Conservation (phyloP, 2,329 filamentous ascomycete genomes). For the Fusarium sp. region DNA sequence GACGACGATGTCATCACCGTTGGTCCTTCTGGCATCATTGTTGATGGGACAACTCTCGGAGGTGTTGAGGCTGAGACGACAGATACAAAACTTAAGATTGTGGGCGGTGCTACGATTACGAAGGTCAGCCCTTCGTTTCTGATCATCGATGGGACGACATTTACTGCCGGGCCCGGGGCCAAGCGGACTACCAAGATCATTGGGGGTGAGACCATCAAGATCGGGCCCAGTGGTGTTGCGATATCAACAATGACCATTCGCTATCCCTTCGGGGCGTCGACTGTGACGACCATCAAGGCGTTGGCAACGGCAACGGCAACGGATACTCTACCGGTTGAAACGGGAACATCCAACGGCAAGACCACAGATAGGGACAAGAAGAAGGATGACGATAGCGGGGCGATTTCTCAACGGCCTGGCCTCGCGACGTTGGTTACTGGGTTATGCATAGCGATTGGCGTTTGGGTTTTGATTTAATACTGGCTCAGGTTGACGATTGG, state of each 20-base stretch:
- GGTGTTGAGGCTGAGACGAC: slow-evolving; percentile 55
- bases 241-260: slow-evolving; percentile 62
- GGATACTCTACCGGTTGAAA: slow-evolving; percentile 46
- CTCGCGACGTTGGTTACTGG: slow-evolving; percentile 40
- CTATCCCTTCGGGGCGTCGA: slow-evolving; percentile 63
- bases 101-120: slow-evolving; percentile 69
- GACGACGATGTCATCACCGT: slow-evolving; percentile 68
- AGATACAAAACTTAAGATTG: slow-evolving; percentile 62
- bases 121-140: slow-evolving; percentile 64
- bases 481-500: slow-evolving; percentile 7
- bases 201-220: slow-evolving; percentile 66
- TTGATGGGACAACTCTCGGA: slow-evolving; percentile 61
- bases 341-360: slow-evolving; percentile 34
- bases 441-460: slow-evolving; percentile 59
- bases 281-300: slow-evolving; percentile 59
- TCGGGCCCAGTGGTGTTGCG: slow-evolving; percentile 66
- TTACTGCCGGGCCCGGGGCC: slow-evolving; percentile 65
- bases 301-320: slow-evolving; percentile 49
- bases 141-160: slow-evolving; percentile 66
- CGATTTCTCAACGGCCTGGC: slow-evolving; percentile 21
- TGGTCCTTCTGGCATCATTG: slow-evolving; percentile 61
- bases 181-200: slow-evolving; percentile 62
- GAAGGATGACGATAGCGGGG: slow-evolving; percentile 44
- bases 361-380: slow-evolving; percentile 42
- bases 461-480: slow-evolving; percentile 54